Percentiles rank a stretch among this genome's conserved stretches.
phyloP scores from a whole-genome alignment of 768 basidiomycete species.

The Boletus rubropictus region DNA sequence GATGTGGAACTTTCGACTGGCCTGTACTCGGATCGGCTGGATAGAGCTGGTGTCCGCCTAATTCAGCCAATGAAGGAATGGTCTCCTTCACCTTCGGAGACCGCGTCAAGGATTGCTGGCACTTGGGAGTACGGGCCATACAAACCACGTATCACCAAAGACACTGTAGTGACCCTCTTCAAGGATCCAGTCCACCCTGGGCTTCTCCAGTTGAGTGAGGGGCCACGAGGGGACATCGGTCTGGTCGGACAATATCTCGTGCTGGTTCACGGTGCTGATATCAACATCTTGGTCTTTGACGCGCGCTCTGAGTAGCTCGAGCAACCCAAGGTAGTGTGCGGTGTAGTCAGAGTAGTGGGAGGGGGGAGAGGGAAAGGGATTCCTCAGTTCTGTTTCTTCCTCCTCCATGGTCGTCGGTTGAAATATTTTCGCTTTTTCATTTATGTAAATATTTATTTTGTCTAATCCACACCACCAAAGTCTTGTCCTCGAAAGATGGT shows the following conservation, averaged over 20 bases:
- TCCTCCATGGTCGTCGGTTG: constrained; percentile 37
- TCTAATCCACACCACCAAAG: not conserved
- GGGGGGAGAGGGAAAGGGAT: constrained; percentile 87
- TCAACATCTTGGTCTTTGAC: constrained; percentile 33
- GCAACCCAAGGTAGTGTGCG: constrained; percentile 61
- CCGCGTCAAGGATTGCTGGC: constrained; percentile 14
- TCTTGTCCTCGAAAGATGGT: constrained; percentile 43
- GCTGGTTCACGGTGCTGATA: constrained; percentile 44
- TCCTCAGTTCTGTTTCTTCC: constrained; percentile 71
- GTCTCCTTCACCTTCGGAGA: constrained; percentile 67
- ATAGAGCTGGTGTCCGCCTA: constrained; percentile 77
- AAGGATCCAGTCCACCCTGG: constrained; percentile 85
- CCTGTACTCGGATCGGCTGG: constrained; percentile 66
- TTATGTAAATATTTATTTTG: not conserved
- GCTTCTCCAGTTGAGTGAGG: constrained; percentile 71
- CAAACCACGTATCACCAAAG: constrained; percentile 89
- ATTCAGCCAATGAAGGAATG: constrained; percentile 74
- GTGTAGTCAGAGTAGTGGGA: constrained; percentile 80
- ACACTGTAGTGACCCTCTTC: constrained; percentile 78
- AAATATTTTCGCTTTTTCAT: not conserved
- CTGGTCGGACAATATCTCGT: constrained; percentile 64
- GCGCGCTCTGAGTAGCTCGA: constrained; percentile 56
- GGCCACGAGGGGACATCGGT: constrained; percentile 74
- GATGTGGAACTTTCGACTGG: constrained; percentile 25
- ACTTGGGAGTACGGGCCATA: constrained; percentile 36